Evolutionary conservation across 1,284 basidiomycete species (phyloP), one percentile per base, ranked within the genome.

Genomic region (Tilletia setariae): DNA sequence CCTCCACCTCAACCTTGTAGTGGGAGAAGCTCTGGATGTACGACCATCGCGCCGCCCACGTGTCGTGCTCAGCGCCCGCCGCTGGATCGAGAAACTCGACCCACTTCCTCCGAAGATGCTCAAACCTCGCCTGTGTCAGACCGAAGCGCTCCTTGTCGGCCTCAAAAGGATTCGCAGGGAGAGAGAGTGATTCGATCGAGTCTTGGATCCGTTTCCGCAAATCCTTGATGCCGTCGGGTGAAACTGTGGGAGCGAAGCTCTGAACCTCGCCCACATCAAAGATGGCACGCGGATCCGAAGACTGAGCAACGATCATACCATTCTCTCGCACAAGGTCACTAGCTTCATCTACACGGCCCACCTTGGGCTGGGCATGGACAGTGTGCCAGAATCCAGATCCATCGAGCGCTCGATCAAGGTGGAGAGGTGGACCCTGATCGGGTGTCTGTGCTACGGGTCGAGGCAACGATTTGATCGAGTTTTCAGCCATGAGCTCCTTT

Each of bases 61-160:
- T 76, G 42, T 77, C 76, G 59, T 77, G 75, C 42, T 77, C 76
- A 0, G 75, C 67, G 1, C 76, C 75, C 1, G 65, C 51, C 40
- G 72, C 67, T 1, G 65, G 64, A 63, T 68, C 70, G 4, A 76
- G 67, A 62, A 73, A 76, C 8, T 68, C 67, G 2, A 72, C 42
- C 75, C 75, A 76, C 2, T 71, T 68, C 46, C 72, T 68, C 8
- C 70, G 68, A 2, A 76, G 68, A 13, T 71, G 28, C 53, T 51
- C n/a, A 64, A 76, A 76, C 21, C 67, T 67, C 4, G 67, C 65
- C 46, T 76, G 75, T 2, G 71, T 72, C 13, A 76, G 68, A 1
- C 75, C 75, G 62, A 76, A 69, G 16, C 66, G 68, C 21, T 71
- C 69, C 65, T 74, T 46, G 30, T 70, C 63, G 32, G 72, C 73